Evolutionary conservation across 1,284 basidiomycete species (phyloP).

Genomic region (Tilletia setariae): DNA sequence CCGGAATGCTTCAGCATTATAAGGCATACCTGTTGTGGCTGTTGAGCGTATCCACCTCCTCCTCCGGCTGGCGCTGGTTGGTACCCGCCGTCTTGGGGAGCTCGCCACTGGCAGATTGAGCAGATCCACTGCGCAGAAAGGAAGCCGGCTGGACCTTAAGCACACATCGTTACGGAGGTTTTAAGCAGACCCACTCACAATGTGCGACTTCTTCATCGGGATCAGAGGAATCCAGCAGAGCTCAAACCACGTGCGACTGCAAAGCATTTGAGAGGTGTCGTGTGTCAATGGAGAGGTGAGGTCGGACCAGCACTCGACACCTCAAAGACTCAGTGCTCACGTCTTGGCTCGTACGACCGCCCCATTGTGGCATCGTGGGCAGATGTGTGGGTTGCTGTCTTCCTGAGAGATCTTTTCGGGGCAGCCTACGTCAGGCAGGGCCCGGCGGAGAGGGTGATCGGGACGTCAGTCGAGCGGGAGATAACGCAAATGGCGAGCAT

Average conservation of each 20-base stretch:
- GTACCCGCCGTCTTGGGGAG: conserved; percentile 37
- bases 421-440: conserved; percentile 44
- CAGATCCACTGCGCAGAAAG: conserved; percentile 30
- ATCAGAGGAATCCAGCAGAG: conserved; percentile 51
- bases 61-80: conserved; percentile 39
- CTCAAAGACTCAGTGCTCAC: background rate
- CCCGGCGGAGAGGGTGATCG: background rate
- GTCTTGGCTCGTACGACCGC: conserved; percentile 47
- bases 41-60: conserved; percentile 25
- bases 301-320: background rate
- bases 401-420: conserved; percentile 51
- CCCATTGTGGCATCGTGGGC: conserved; percentile 51
- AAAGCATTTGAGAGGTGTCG: background rate
- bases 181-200: conserved; percentile 16
- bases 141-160: background rate
- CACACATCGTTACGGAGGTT: background rate
- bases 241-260: conserved; percentile 45
- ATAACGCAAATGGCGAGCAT: background rate
- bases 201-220: conserved; percentile 41
- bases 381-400: conserved; percentile 43
- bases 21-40: conserved; percentile 22
- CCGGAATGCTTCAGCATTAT: background rate
- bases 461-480: background rate
- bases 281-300: background rate
- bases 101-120: conserved; percentile 51